These are phyloP conservation scores for Leccinum pachyderme DNA, from an alignment of 1,284 basidiomycete species.

Conservation along the genomic window DNA sequence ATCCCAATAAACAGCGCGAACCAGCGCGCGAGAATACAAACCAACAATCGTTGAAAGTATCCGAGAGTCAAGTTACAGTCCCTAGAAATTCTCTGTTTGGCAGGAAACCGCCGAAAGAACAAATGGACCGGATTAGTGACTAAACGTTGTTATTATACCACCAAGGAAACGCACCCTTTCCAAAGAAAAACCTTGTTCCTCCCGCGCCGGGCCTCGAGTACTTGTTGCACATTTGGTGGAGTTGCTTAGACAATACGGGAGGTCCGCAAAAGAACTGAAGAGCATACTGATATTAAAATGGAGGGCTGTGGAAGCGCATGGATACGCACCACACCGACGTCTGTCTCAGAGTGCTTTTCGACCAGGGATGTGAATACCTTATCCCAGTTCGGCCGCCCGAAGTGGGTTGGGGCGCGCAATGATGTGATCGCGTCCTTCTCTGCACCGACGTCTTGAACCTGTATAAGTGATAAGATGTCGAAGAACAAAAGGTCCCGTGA, in stretches of 20 bases:
- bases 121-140: conserved; percentile 2
- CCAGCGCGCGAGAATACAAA: conserved; percentile 4
- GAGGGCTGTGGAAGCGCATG: background rate
- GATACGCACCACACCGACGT: conserved; percentile 72
- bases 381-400: conserved; percentile 92
- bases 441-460: conserved; percentile 84
- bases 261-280: conserved; percentile 81
- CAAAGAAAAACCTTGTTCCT: conserved; percentile 85
- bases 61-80: background rate
- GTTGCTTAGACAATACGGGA: conserved; percentile 59
- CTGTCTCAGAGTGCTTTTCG: conserved; percentile 80
- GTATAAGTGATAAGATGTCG: conserved; percentile 1
- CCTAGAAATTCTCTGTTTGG: conserved; percentile 28
- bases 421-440: conserved; percentile 86
- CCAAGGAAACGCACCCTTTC: conserved; percentile 55
- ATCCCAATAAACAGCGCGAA: background rate
- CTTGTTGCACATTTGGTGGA: conserved; percentile 81
- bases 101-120: background rate
- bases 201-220: conserved; percentile 75
- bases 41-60: background rate
- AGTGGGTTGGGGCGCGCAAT: conserved; percentile 87
- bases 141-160: background rate
- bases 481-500: background rate
- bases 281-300: conserved; percentile 2
- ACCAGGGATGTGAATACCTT: conserved; percentile 73